These are phyloP conservation scores for Cenococcum geophilum DNA, from an alignment of 495 filamentous ascomycete species.

Conservation along the genomic window DNA sequence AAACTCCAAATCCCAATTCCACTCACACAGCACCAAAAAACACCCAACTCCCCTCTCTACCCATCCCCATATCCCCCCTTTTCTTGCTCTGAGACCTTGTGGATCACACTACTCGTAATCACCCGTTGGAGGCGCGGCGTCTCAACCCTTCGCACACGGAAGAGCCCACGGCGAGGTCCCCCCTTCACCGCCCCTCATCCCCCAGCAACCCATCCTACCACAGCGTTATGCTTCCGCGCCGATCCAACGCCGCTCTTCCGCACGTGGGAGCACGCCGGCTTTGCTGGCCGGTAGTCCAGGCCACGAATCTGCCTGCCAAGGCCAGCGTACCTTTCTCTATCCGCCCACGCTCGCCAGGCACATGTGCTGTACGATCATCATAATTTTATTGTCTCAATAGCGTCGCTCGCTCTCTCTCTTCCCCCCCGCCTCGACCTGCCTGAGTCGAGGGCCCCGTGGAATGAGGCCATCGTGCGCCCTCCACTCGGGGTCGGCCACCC, in stretches of 20 bases:
- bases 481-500: too few species aligned
- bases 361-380: too few species aligned
- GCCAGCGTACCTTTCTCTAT: too few species aligned
- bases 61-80: background rate
- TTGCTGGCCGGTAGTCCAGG: background rate
- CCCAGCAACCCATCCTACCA: background rate
- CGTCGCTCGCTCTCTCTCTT: background rate
- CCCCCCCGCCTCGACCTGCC: background rate
- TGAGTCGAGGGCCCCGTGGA: background rate
- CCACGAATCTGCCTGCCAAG: too few species aligned
- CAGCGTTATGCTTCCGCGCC: background rate
- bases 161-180: background rate
- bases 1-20: background rate
- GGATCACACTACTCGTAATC: background rate
- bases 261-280: background rate
- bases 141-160: background rate
- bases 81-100: background rate
- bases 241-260: background rate
- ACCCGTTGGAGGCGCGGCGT: slow-evolving; percentile 1
- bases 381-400: background rate
- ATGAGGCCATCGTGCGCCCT: too few species aligned
- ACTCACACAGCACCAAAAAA: background rate
- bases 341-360: too few species aligned
- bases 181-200: background rate
- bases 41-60: background rate